phyloP scores from a whole-genome alignment of 345 rosid genomes.

The Tarenaya hassleriana region DNA sequence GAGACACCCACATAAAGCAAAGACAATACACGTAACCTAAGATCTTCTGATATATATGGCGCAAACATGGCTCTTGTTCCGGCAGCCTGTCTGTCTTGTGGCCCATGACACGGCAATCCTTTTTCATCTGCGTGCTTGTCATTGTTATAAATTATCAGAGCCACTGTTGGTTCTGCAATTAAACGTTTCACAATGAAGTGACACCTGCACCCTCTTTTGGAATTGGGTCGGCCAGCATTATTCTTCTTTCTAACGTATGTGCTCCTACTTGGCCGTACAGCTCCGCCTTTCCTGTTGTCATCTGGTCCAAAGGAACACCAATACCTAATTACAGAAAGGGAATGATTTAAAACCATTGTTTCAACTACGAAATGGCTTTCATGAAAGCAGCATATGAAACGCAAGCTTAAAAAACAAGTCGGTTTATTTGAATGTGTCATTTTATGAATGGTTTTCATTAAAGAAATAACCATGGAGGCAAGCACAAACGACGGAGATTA shows the following conservation, averaged over 20 bases:
- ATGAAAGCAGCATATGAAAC: not conserved
- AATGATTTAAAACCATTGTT: slow-evolving; percentile 6
- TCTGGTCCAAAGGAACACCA: slow-evolving; percentile 99
- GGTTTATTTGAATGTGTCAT: not conserved
- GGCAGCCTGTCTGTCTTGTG: slow-evolving; percentile 89
- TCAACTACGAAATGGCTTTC: not conserved
- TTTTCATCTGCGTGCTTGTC: slow-evolving; percentile 89
- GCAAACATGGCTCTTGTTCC: slow-evolving; percentile 98
- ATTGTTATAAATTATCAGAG: slow-evolving; percentile 74
- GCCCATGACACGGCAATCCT: slow-evolving; percentile 91
- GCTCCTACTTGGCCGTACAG: slow-evolving; percentile 80
- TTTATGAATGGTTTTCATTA: not conserved
- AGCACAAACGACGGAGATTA: not conserved
- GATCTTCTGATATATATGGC: slow-evolving; percentile 95
- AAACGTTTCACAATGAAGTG: slow-evolving; percentile 94
- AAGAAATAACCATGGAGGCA: not conserved
- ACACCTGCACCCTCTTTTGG: slow-evolving; percentile 93
- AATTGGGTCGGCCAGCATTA: slow-evolving; percentile 89
- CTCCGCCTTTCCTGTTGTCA: slow-evolving; percentile 84
- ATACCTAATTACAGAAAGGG: slow-evolving; percentile 48
- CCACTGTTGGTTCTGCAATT: slow-evolving; percentile 83
- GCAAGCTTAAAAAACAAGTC: not conserved
- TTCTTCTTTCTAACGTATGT: slow-evolving; percentile 75
- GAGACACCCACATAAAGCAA: slow-evolving; percentile 83
- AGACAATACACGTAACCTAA: slow-evolving; percentile 83